Conservation (phyloP, 805 yeast species). For the Candida golubevii region DNA sequence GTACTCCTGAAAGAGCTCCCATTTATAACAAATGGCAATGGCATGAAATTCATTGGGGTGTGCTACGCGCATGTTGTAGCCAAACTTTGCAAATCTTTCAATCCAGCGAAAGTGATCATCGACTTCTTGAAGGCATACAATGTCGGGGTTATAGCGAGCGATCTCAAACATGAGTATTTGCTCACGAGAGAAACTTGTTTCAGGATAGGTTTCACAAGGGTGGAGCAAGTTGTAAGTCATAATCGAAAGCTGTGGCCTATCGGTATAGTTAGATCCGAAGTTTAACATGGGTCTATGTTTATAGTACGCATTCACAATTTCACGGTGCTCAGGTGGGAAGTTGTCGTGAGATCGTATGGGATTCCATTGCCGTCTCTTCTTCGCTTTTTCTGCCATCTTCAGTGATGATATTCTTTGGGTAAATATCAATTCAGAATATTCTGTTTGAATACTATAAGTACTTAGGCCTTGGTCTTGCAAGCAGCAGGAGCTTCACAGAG, state of each 20-base stretch:
- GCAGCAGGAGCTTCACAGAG: too few species aligned
- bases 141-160: slow-evolving; percentile 6
- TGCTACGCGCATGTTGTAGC: not conserved
- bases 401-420: too few species aligned
- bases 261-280: not conserved
- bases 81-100: not conserved
- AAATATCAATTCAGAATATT: too few species aligned
- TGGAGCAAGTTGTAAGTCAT: slow-evolving; percentile 4
- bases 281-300: slow-evolving; percentile 5
- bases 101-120: not conserved
- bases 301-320: not conserved
- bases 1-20: slow-evolving; percentile 1
- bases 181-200: not conserved
- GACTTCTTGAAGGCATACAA: slow-evolving; percentile 7
- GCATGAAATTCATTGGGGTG: slow-evolving; percentile 1
- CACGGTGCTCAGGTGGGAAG: too few species aligned
- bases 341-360: too few species aligned
- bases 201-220: not conserved
- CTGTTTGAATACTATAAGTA: too few species aligned
- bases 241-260: slow-evolving; percentile 6
- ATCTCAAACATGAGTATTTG: slow-evolving; percentile 2
- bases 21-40: slow-evolving; percentile 2
- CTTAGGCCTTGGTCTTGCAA: too few species aligned
- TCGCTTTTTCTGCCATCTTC: too few species aligned
- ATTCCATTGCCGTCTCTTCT: too few species aligned